phyloP scores from a whole-genome alignment of 345 rosid genomes.

The Salix dunnii region DNA sequence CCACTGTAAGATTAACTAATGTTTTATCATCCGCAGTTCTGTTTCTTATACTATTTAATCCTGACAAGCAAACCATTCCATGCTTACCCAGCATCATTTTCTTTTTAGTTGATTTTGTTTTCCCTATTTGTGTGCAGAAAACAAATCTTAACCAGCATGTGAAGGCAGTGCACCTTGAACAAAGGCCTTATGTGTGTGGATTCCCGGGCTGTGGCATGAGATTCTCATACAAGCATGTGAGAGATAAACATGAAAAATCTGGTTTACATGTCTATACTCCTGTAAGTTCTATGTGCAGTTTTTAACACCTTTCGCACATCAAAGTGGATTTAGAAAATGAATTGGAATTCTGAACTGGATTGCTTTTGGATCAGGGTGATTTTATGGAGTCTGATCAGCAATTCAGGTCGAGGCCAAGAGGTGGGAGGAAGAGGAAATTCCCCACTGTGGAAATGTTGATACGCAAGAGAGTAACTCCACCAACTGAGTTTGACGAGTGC shows the following conservation, averaged over 20 bases:
- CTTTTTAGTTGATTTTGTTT: neutral
- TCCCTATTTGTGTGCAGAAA: slow-evolving; percentile 34
- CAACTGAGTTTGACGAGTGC: slow-evolving; percentile 9
- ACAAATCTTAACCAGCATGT: slow-evolving; percentile 64
- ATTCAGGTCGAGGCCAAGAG: slow-evolving; percentile 69
- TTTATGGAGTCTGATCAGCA: slow-evolving; percentile 61
- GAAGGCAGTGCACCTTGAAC: slow-evolving; percentile 66
- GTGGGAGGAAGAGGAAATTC: slow-evolving; percentile 65
- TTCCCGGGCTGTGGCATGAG: slow-evolving; percentile 60
- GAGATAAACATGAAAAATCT: slow-evolving; percentile 68
- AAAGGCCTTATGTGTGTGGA: slow-evolving; percentile 51
- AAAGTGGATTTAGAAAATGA: neutral
- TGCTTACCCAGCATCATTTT: neutral
- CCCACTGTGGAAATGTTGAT: slow-evolving; percentile 53
- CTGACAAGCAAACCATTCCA: neutral
- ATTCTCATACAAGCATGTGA: slow-evolving; percentile 76
- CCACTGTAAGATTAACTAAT: slow-evolving; percentile 45
- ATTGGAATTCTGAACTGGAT: neutral
- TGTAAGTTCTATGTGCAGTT: slow-evolving; percentile 37
- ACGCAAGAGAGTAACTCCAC: slow-evolving; percentile 59
- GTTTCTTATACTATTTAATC: neutral
- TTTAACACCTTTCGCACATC: neutral
- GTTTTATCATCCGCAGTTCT: neutral
- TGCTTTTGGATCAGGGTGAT: slow-evolving; percentile 56
- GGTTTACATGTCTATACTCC: slow-evolving; percentile 48